Evolutionary conservation across 1,284 basidiomycete genomes (phyloP), one percentile per base, ranked within the genome.

Genomic region (Taiwanofungus camphoratus): DNA sequence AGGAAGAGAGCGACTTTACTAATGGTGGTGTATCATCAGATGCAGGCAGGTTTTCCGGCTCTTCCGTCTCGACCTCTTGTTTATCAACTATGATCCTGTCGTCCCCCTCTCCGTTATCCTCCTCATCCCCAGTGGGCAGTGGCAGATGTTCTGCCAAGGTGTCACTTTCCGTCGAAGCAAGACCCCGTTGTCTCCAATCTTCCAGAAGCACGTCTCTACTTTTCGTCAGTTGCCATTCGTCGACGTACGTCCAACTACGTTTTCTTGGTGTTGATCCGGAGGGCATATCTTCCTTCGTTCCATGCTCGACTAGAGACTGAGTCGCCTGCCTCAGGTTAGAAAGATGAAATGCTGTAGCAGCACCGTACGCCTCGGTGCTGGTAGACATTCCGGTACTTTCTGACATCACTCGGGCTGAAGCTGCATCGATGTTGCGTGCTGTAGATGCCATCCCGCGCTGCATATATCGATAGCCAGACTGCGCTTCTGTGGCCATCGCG

Each of bases 251-350:
- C 77, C 81, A 84, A 26, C 62, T 63, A 30, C 82, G 78, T 65
- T 87, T 89, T 33, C 74, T 74, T 20, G 87, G 87, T 3, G 87
- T 90, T 42, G 63, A 64, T 7, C 86, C 87, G 8, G 80, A 85
- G 2, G 81, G 64, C 22, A 64, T 58, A 52, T 87, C 86, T 44
- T 81, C 77, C 43, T 66, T 71, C 3, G 75, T 70, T 5, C 81
- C 85, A 42, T 80, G 67, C 19, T 77, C 72, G 3, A 73, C 54
- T n/a, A 89, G 64, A 9, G 66, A 64, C 24, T 71, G 65, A 5
- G 74, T 72, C 1, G 70, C 70, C 26, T 73, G 65, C 34, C 75
- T 71, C 15, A 85, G 59, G 4, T 68, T 62, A 2, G 68, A 58
- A 4, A 87, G 55, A 18, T 74, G 68, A 6, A 61, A 56, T 9